Conservation (phyloP, 2,329 filamentous ascomycete genomes). For the Phialemonium atrogriseum region DNA sequence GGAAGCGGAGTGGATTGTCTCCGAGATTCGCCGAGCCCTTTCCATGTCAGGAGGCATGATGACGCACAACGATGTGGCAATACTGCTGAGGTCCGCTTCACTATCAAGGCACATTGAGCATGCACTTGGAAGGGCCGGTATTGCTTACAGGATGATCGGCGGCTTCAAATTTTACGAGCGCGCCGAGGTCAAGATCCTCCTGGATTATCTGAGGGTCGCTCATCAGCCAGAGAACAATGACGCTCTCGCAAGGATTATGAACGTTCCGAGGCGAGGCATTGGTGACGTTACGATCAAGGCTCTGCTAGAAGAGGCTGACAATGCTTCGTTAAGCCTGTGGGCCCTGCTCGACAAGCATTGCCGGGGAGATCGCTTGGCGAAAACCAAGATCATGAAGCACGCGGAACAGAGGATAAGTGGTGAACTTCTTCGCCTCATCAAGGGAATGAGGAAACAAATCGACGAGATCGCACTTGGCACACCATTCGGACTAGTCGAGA, state of each 20-base stretch:
- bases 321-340: slow-evolving; percentile 65
- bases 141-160: slow-evolving; percentile 87
- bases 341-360: slow-evolving; percentile 53
- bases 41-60: slow-evolving; percentile 68
- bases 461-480: slow-evolving; percentile 17
- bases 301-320: slow-evolving; percentile 69
- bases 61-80: slow-evolving; percentile 68
- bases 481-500: slow-evolving; percentile 32
- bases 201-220: slow-evolving; percentile 84
- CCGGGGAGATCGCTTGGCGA: slow-evolving; percentile 36
- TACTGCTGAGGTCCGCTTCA: slow-evolving; percentile 76
- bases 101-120: slow-evolving; percentile 82
- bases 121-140: slow-evolving; percentile 68
- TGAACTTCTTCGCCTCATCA: slow-evolving; percentile 35
- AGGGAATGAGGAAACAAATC: slow-evolving; percentile 25
- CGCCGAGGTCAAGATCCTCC: slow-evolving; percentile 73
- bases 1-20: slow-evolving; percentile 84
- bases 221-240: slow-evolving; percentile 83
- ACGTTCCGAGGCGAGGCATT: slow-evolving; percentile 71
- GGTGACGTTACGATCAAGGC: slow-evolving; percentile 70
- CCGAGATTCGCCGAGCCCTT: slow-evolving; percentile 66
- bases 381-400: slow-evolving; percentile 39
- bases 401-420: slow-evolving; percentile 46
- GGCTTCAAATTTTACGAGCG: slow-evolving; percentile 89
- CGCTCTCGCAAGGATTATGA: slow-evolving; percentile 74